These are phyloP conservation scores for Hypoxylon trugodes DNA, from an alignment of 495 filamentous ascomycete species.

Conservation along the genomic window DNA sequence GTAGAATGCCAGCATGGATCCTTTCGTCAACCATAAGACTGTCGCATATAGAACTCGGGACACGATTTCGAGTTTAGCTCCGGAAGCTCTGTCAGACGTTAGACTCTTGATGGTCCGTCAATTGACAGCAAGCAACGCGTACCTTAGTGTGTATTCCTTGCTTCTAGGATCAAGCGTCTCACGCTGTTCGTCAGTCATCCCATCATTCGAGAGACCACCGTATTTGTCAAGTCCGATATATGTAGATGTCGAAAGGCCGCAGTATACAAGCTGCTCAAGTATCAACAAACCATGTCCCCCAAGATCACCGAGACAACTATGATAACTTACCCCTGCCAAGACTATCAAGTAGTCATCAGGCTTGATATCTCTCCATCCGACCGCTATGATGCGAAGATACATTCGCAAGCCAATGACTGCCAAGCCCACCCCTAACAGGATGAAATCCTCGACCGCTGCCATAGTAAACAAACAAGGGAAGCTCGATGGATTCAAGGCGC, in stretches of 20 bases:
- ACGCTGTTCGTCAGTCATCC: slow-evolving; percentile 63
- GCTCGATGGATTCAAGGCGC: too few relatives aligned
- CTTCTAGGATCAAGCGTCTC: slow-evolving; percentile 52
- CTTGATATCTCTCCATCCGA: slow-evolving; percentile 60
- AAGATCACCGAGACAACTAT: background rate
- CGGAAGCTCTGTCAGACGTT: slow-evolving; percentile 43
- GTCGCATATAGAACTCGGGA: slow-evolving; percentile 66
- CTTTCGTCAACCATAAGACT: slow-evolving; percentile 66
- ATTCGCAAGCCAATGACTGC: slow-evolving; percentile 58
- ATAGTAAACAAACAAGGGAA: too few relatives aligned
- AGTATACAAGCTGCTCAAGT: slow-evolving; percentile 24
- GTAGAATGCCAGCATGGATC: slow-evolving; percentile 67
- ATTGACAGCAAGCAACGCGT: background rate
- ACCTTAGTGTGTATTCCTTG: slow-evolving; percentile 57
- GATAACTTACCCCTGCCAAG: slow-evolving; percentile 60
- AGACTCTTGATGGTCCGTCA: background rate
- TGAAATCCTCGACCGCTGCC: slow-evolving; percentile 54
- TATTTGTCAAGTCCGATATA: background rate
- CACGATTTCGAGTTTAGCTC: slow-evolving; percentile 65
- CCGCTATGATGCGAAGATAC: slow-evolving; percentile 55
- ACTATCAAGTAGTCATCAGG: slow-evolving; percentile 69
- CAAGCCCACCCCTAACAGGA: slow-evolving; percentile 61
- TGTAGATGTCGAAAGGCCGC: slow-evolving; percentile 12
- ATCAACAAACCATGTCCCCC: background rate
- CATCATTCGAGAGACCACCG: slow-evolving; percentile 63